phyloP scores from a whole-genome alignment of 768 basidiomycete genomes.

The Tylopilus balloui region DNA sequence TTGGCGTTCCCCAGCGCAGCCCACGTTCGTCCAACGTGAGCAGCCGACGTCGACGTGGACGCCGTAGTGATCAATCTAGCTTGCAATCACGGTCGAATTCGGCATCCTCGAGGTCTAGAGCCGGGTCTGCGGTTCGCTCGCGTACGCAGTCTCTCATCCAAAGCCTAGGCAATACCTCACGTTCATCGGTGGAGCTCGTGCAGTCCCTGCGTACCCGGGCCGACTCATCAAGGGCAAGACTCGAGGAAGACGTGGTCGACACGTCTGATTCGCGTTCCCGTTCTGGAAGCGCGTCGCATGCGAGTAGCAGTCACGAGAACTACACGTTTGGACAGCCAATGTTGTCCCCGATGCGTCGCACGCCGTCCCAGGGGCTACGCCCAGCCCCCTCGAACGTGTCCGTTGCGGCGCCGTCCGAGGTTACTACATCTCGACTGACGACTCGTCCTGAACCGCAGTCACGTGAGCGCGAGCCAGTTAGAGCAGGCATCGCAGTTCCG shows the following conservation, averaged over 20 bases:
- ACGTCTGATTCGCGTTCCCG: conserved; percentile 33
- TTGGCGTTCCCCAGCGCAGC: conserved; percentile 47
- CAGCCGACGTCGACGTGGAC: conserved; percentile 31
- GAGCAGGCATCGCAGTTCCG: conserved; percentile 26
- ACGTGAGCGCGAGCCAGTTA: conserved; percentile 16
- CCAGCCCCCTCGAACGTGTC: conserved; percentile 18
- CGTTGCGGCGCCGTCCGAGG: conserved; percentile 23
- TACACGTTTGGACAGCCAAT: conserved; percentile 70
- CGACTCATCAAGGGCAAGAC: conserved; percentile 64
- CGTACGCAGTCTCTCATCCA: conserved; percentile 66
- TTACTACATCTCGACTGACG: conserved; percentile 23
- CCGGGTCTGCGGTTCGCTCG: conserved; percentile 53
- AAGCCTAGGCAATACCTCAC: conserved; percentile 54
- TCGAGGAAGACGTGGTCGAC: conserved; percentile 50
- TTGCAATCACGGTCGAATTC: conserved; percentile 29
- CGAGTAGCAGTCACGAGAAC: conserved; percentile 52
- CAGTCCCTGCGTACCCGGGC: conserved; percentile 48
- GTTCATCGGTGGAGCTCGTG: conserved; percentile 56
- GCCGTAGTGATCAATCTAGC: conserved; percentile 36
- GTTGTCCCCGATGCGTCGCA: conserved; percentile 27
- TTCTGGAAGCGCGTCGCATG: conserved; percentile 45
- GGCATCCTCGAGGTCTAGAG: conserved; percentile 37
- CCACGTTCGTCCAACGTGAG: conserved; percentile 41
- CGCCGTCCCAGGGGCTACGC: conserved; percentile 19
- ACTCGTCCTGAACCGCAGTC: conserved; percentile 14